Percentiles rank a stretch among this genome's conserved stretches.
Evolutionary conservation across 2,329 filamentous ascomycete genomes (phyloP).

Genomic region (Diatrype stigma): DNA sequence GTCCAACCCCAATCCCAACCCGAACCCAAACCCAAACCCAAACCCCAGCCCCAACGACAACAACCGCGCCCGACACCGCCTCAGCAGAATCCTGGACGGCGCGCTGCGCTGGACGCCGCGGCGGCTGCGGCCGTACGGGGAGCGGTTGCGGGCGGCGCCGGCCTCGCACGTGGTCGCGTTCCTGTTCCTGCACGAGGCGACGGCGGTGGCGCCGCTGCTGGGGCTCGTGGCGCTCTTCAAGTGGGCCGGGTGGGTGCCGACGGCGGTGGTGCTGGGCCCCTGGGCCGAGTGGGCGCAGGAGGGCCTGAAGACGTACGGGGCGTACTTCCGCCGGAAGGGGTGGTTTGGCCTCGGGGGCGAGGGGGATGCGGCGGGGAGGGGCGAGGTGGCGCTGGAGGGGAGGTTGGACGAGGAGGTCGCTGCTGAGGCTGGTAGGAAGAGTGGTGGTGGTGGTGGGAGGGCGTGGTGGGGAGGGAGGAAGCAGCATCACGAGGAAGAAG

Average conservation of each 20-base stretch:
- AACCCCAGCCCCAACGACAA: neutral
- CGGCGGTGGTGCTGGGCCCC: constrained; percentile 44
- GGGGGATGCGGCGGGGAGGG: constrained; percentile 19
- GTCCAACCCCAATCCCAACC: neutral
- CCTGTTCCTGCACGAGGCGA: constrained; percentile 85
- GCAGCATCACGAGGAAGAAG: constrained; percentile 30
- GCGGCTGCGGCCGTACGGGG: constrained; percentile 65
- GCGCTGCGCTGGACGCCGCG: constrained; percentile 47
- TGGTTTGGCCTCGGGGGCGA: constrained; percentile 65
- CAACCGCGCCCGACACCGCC: constrained; percentile 29
- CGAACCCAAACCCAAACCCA: neutral
- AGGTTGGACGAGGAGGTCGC: constrained; percentile 27
- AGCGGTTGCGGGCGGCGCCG: constrained; percentile 69
- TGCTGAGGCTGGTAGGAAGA: constrained; percentile 3
- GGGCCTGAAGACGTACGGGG: constrained; percentile 70
- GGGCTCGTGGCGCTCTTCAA: constrained; percentile 75
- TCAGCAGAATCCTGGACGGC: constrained; percentile 44
- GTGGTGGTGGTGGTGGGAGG: constrained; percentile 30
- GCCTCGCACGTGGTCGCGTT: constrained; percentile 82
- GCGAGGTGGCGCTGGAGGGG: constrained; percentile 21
- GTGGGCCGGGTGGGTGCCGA: constrained; percentile 69
- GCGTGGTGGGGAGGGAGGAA: constrained; percentile 23
- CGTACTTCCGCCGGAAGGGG: constrained; percentile 72
- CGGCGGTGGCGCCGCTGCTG: constrained; percentile 75
- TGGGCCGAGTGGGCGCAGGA: constrained; percentile 51